Evolutionary conservation across 345 rosid genomes (phyloP), one percentile per base, ranked within the genome.

Genomic region (Moricandia arvensis): DNA sequence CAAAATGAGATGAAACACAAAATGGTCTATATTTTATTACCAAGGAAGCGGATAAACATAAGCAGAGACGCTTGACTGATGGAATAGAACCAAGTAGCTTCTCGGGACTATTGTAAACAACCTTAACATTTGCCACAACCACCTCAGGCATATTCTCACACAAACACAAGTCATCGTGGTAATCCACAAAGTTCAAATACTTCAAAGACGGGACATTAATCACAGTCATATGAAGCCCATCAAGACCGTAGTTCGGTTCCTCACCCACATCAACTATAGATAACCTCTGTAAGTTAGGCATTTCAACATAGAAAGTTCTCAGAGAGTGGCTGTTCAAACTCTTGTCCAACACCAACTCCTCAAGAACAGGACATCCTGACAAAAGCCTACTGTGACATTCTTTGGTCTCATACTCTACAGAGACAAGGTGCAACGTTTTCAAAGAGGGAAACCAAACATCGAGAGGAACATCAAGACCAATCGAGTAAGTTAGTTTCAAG

Each of bases 51-150:
- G 53, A 24, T 4, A 54, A 37, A 51, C 70, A 73, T 54, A 63
- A 53, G 7, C 55, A 73, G 63, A 63, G 63, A 8, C 53, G 18
- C 30, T 73, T 73, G 63, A 54, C 70, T 35, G 76, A 73, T 34
- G 70, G 17, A 55, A 63, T 10, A 55, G 55, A 73, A 53, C 41
- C 8, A 55, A 73, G 16, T n/a, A 73, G 69, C 41, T 1, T 35
- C 69, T 34, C 29, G 8, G 70, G 37, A 16, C 11, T 33, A 21
- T 53, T 7, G 18, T 15, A 15, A 54, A 34, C 21, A 35, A 63
- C 7, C 1, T 63, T 53, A 3, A 73, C 69, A 53, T 63, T 73
- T 5, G 70, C 70, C 55, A 53, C 55, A 6, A n/a, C 63, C 70
- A 73, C 8, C 63, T 62, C 71, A 24, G 64, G 41, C 64, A 73